Base-by-base conservation (phyloP, 129 eudicot species). In the Chrysanthemum lavandulifolium region DNA sequence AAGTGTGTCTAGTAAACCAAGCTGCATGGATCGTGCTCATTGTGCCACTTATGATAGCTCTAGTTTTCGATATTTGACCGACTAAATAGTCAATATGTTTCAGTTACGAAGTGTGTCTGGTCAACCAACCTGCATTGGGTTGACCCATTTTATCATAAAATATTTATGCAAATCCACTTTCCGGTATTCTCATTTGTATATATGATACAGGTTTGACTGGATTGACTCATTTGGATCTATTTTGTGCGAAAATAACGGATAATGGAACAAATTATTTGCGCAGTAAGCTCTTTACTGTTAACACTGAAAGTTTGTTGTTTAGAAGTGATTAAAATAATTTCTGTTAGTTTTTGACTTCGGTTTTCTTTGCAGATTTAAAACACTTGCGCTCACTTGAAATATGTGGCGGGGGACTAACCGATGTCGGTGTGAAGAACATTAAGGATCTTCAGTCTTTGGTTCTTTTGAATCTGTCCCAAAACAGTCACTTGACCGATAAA, bases 341-440 rank as follows among this genome's bases (percentile, higher is more conserved):
- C 5, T 56, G 33, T 0, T 4, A 29, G 13, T 33, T 33, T 52
- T 6, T 49, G 25, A 61, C 23, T 50, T 73, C 36, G 65, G 11
- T 62, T 78, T 33, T 76, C 14, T 53, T 0, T 80, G 49, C 65
- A 95, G 99, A 74, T 83, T 82, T 91, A 65, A 95, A 88, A 77
- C 88, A 88, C 56, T 78, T 95, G 54, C 83, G 85, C 33, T 88
- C 97, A 21, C 86, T 95, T 61, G 99, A 95, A 84, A 85, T 95
- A 14, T 95, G 99, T 68, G 91, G 99, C 6, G 97, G 99, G 11
- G 94, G 94, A 45, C 66, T 95, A 73, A 90, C 97, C 8, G 99
- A 95, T 82, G 86, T 82, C 9, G 99, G 99, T 73, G 99, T 95
- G 78, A 95, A 91, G 71, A 95, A 95, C 77, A 90, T 95, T 31